Conservation (phyloP, 306 rosid species). For the Crotalaria pallida region DNA sequence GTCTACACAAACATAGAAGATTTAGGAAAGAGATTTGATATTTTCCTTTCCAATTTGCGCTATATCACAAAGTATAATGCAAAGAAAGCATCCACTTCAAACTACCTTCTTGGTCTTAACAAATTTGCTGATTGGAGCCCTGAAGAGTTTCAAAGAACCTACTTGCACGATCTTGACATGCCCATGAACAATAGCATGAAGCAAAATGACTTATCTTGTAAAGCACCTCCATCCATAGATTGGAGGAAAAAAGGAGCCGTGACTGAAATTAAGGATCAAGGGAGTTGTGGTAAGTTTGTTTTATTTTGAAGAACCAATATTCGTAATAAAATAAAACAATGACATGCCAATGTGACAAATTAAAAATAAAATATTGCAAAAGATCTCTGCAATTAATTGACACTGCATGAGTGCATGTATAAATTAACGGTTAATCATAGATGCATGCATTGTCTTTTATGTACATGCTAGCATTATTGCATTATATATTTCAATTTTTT, state of each 20-base stretch:
- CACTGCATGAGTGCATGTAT: not conserved
- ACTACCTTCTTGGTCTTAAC: constrained; percentile 35
- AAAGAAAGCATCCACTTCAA: constrained; percentile 7
- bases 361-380: not conserved
- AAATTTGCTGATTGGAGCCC: constrained; percentile 50
- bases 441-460: not conserved
- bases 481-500: too few relatives aligned
- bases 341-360: not conserved
- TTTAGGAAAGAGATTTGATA: constrained; percentile 40
- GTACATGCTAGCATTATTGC: too few relatives aligned
- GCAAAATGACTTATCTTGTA: constrained; percentile 4
- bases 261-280: constrained; percentile 43
- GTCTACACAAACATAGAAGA: constrained; percentile 35
- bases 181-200: not conserved
- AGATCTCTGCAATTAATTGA: not conserved
- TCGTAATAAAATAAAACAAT: not conserved
- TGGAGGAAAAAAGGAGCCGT: constrained; percentile 54
- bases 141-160: constrained; percentile 30
- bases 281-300: constrained; percentile 31
- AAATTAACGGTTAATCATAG: not conserved
- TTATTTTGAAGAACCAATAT: not conserved
- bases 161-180: not conserved
- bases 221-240: constrained; percentile 39
- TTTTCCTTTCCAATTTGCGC: constrained; percentile 40
- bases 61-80: constrained; percentile 35